A percentile compares a stretch with the other conserved stretches of the same genome.
Evolutionary conservation across 805 yeast genomes (phyloP).

Genomic region (Cyberlindnera amylophila): DNA sequence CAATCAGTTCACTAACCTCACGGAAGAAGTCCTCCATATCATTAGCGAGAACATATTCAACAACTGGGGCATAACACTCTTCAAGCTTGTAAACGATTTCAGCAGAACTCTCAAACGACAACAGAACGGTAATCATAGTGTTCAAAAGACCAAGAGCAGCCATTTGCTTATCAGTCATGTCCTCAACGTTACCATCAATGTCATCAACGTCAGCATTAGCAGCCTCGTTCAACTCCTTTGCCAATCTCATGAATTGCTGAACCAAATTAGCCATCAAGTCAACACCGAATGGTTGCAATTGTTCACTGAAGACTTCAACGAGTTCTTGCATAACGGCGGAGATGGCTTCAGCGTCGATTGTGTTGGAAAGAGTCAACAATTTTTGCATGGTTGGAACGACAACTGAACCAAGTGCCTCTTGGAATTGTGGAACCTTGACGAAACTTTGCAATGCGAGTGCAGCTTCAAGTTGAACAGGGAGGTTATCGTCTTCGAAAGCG

Average conservation of each 20-base stretch:
- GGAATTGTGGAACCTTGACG: conserved; percentile 59
- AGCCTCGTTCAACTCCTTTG: conserved; percentile 66
- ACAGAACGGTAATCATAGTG: conserved; percentile 76
- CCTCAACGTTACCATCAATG: conserved; percentile 32
- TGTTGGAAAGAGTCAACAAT: conserved; percentile 67
- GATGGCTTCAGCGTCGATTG: conserved; percentile 81
- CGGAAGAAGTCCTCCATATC: conserved; percentile 69
- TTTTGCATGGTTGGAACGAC: conserved; percentile 82
- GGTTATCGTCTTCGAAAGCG: conserved; percentile 37
- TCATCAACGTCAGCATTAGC: conserved; percentile 41
- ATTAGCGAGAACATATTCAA: conserved; percentile 61
- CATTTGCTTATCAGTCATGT: conserved; percentile 64
- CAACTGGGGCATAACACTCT: conserved; percentile 63
- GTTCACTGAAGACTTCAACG: conserved; percentile 83
- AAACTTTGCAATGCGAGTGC: conserved; percentile 84
- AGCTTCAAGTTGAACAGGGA: conserved; percentile 81
- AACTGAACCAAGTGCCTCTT: conserved; percentile 60
- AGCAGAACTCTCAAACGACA: conserved; percentile 77
- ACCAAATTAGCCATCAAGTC: conserved; percentile 60
- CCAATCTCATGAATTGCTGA: conserved; percentile 68
- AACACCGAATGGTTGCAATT: conserved; percentile 87
- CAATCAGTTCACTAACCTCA: conserved; percentile 74
- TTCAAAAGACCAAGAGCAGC: conserved; percentile 80
- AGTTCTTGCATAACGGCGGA: conserved; percentile 93
- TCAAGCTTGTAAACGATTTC: conserved; percentile 64